A percentile compares a stretch with the other conserved stretches of the same genome.
Evolutionary conservation across 371 early-diverging fungal species (phyloP).

Genomic region (Saksenaea oblongispora): DNA sequence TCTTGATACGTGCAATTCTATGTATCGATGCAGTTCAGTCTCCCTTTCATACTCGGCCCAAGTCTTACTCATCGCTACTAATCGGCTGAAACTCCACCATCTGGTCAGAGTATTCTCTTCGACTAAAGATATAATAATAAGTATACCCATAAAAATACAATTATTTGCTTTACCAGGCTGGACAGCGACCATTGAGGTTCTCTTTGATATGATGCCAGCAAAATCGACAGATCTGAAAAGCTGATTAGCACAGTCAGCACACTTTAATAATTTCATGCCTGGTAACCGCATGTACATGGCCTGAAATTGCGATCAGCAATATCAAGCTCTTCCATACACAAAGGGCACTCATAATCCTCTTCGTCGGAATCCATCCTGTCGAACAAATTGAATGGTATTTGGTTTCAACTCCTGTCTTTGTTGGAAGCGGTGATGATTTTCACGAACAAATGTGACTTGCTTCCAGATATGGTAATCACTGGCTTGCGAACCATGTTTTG

Average conservation of each 20-base stretch:
- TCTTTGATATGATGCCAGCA: conserved; percentile 97
- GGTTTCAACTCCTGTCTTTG: neutral
- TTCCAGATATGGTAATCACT: no score
- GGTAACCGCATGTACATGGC: conserved; percentile 98
- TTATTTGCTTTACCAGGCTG: conserved; percentile 73
- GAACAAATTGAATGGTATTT: neutral
- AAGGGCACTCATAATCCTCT: conserved; percentile 92
- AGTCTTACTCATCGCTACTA: conserved; percentile 83
- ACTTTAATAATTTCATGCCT: conserved; percentile 56
- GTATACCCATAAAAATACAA: neutral
- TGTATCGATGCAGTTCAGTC: neutral
- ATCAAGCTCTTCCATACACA: conserved; percentile 98
- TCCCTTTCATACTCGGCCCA: neutral
- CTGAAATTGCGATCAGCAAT: conserved; percentile 91
- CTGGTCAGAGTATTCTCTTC: conserved; percentile 83
- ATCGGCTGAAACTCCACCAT: conserved; percentile 88
- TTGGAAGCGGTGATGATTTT: no score
- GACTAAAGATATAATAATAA: conserved; percentile 42
- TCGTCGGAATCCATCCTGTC: conserved; percentile 59
- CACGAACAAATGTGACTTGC: no score
- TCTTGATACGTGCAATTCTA: conserved; percentile 63
- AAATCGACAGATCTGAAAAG: conserved; percentile 92
- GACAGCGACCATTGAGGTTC: conserved; percentile 89
- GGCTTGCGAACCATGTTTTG: no score
- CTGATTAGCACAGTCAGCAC: neutral